Percentiles rank a stretch among this genome's conserved stretches.
These are phyloP conservation scores for Rachicladosporium sp. DNA, from an alignment of 2,329 filamentous ascomycete species.

Conservation along the genomic window DNA sequence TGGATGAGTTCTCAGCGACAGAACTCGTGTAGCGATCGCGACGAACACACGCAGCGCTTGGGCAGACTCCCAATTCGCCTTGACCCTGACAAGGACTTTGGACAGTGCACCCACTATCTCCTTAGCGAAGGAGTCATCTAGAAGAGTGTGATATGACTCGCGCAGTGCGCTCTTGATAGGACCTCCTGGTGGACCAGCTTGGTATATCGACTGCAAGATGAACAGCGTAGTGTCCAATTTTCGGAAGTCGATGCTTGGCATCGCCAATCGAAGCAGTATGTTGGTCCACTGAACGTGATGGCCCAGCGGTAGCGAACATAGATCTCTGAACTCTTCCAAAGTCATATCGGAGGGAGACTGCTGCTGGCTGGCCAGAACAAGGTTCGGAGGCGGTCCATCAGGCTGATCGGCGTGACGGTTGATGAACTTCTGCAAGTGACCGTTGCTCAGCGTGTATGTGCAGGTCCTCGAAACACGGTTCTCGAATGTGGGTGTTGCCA, in stretches of 20 bases:
- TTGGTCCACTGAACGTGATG: constrained; percentile 35
- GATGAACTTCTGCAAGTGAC: constrained; percentile 21
- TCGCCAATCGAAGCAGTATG: constrained; percentile 38
- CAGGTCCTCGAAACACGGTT: constrained; percentile 15
- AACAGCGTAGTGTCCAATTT: constrained; percentile 38
- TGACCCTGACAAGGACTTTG: background rate
- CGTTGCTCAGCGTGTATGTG: constrained; percentile 28
- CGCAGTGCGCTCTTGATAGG: constrained; percentile 26
- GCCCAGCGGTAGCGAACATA: constrained; percentile 37
- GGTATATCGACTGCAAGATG: constrained; percentile 40
- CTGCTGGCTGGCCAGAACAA: constrained; percentile 34
- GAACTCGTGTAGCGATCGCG: constrained; percentile 11
- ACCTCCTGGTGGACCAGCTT: constrained; percentile 41
- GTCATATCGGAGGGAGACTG: constrained; percentile 36
- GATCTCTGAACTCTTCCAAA: constrained; percentile 42
- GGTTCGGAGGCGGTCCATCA: constrained; percentile 10
- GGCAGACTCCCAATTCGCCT: constrained; percentile 16
- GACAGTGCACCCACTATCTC: constrained; percentile 39
- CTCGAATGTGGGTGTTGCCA: constrained; percentile 28
- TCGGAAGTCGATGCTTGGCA: constrained; percentile 48
- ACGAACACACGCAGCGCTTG: constrained; percentile 11
- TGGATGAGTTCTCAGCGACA: constrained; percentile 10
- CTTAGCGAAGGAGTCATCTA: constrained; percentile 37
- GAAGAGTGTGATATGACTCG: constrained; percentile 34
- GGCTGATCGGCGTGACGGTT: constrained; percentile 4